Base-by-base conservation (phyloP, 2,329 filamentous ascomycete species). In the Ophiocordyceps camponoti-saundersi region DNA sequence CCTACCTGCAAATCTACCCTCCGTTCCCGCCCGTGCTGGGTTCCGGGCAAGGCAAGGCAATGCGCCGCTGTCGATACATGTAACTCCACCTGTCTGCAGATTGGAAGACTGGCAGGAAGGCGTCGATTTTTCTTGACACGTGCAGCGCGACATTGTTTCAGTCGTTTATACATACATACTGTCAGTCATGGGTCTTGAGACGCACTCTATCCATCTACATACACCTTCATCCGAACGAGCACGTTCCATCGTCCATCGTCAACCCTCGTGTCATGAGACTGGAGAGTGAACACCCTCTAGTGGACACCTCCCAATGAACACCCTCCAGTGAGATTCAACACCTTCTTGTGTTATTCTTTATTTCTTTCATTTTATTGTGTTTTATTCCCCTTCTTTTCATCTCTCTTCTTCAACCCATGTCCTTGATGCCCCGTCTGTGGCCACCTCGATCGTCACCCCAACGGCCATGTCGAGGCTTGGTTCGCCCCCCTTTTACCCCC, bases 261-360 rank as follows among this genome's bases (percentile, higher is more conserved):
- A 30, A n/a, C 23, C 18, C 22, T 48, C 42, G 47, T 48, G 47
- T 32, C 44, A 48, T 48, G 44, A 36, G 40, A 48, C 40, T 46
- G 32, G 36, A 18, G 18, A 40, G 36, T 13, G 6, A 36, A 36
- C 34, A 36, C 34, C 13, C n/a, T n/a, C n/a, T n/a, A 29, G 26
- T 29, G 26, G 11, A 29, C 26, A 29, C 26, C 26, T 29, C 8
- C 23, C 8, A 26, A 8, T 26, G 23, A 42, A 42, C 20, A 45
- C 43, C 32, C 12, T 36, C 39, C 20, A n/a, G n/a, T n/a, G n/a
- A n/a, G n/a, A 29, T 29, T 11, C 7, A 29, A 29, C 8, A 29
- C 4, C 26, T 29, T 29, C 5, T 26, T 26, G 8, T 26, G 23
- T 29, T 6, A 10, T 29, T 29, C 11, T 29, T 29, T 29, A 29